Evolutionary conservation across 2,329 filamentous ascomycete genomes (phyloP).

Genomic region (Aspergillus candidus): DNA sequence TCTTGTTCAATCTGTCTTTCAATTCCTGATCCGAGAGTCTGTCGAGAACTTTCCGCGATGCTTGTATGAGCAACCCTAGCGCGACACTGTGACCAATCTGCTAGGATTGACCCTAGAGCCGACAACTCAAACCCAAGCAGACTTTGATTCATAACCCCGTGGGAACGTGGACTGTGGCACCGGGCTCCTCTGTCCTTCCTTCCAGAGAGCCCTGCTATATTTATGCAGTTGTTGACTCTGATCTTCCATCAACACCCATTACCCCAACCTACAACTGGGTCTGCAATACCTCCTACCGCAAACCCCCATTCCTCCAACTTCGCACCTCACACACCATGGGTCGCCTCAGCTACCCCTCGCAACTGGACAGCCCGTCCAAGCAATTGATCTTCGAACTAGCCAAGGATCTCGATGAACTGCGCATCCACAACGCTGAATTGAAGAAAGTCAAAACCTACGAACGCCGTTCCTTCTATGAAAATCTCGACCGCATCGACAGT

Average conservation of each 20-base stretch:
- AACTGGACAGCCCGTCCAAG: conserved; percentile 35
- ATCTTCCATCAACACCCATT: no score
- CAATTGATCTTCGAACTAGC: conserved; percentile 38
- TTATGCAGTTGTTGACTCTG: no score
- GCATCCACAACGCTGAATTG: conserved; percentile 38
- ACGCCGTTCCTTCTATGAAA: conserved; percentile 46
- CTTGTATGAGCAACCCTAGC: no score
- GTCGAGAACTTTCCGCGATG: background rate
- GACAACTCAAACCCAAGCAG: no score
- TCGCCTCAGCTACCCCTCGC: conserved; percentile 21
- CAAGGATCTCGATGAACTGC: conserved; percentile 36
- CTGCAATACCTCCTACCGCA: no score
- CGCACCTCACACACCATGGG: conserved; percentile 20
- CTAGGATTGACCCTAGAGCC: background rate
- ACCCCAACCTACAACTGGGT: no score
- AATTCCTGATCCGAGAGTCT: no score
- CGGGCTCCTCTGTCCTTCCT: no score
- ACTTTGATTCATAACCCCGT: no score
- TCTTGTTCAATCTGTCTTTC: no score
- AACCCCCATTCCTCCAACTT: background rate
- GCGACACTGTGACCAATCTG: background rate
- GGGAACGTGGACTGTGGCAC: no score
- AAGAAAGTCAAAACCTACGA: conserved; percentile 41
- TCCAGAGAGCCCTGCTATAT: no score
- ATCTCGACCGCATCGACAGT: conserved; percentile 56